A percentile compares a stretch with the other conserved stretches of the same genome.
phyloP scores from a whole-genome alignment of 306 rosid species.

The Sesbania bispinosa region DNA sequence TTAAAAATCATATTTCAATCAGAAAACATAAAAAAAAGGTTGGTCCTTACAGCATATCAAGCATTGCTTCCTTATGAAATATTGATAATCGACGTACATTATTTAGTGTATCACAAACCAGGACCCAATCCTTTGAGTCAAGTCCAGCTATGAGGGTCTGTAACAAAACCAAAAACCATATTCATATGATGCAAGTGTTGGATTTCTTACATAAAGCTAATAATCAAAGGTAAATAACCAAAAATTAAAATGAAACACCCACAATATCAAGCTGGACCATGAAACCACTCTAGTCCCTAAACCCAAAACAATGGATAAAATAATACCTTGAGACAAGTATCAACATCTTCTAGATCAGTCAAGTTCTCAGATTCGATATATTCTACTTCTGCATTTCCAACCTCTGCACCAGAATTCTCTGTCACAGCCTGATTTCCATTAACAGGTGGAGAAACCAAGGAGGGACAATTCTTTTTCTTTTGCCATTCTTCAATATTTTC shows the following conservation, averaged over 20 bases:
- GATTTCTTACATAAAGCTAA: background rate
- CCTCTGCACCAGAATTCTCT: slow-evolving; percentile 44
- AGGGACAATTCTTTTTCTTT: slow-evolving; percentile 41
- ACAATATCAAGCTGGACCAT: background rate
- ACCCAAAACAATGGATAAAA: slow-evolving; percentile 11
- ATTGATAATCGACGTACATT: slow-evolving; percentile 72
- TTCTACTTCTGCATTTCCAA: slow-evolving; percentile 69
- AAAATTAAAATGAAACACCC: background rate
- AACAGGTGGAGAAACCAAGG: slow-evolving; percentile 43
- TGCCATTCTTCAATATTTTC: slow-evolving; percentile 60
- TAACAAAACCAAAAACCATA: slow-evolving; percentile 29
- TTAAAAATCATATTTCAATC: slow-evolving; percentile 1
- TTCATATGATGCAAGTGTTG: background rate
- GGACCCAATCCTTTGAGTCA: slow-evolving; percentile 87
- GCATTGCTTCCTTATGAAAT: slow-evolving; percentile 77
- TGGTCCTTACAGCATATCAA: slow-evolving; percentile 68
- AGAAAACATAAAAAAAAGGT: slow-evolving; percentile 1
- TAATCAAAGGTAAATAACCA: background rate
- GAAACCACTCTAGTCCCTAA: background rate
- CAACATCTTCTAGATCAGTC: slow-evolving; percentile 71
- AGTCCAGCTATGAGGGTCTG: slow-evolving; percentile 79
- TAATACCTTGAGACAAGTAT: slow-evolving; percentile 69
- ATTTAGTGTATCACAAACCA: slow-evolving; percentile 80
- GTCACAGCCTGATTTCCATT: slow-evolving; percentile 56
- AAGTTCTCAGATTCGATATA: slow-evolving; percentile 85